These are phyloP conservation scores for Xerocomus potaroensis DNA, from an alignment of 768 basidiomycete genomes.

Conservation along the genomic window DNA sequence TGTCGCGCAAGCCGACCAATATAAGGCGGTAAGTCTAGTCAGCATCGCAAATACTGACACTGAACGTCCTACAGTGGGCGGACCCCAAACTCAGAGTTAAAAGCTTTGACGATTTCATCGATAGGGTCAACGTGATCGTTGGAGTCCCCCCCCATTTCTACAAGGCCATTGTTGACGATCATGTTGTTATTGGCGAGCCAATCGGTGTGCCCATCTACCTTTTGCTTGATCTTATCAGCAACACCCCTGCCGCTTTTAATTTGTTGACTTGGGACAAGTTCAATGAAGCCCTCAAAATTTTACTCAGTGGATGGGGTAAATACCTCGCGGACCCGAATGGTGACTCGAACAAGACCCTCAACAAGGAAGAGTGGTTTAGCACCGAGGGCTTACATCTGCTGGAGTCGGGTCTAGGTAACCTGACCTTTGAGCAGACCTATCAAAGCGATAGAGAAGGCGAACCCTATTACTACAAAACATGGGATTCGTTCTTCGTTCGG, in stretches of 20 bases:
- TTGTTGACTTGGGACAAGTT: neutral
- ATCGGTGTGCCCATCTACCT: neutral
- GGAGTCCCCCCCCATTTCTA: conserved; percentile 1
- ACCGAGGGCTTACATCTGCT: neutral
- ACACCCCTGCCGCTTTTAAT: neutral
- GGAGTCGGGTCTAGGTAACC: neutral
- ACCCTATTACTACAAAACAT: conserved; percentile 21
- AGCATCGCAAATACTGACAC: too few relatives aligned
- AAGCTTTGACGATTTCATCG: neutral
- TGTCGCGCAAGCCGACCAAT: neutral
- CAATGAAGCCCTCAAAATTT: neutral
- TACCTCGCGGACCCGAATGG: neutral
- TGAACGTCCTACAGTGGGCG: too few relatives aligned
- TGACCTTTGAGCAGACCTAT: neutral
- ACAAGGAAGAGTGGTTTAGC: neutral
- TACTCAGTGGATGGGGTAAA: neutral
- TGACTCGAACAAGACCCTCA: neutral
- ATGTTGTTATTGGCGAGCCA: neutral
- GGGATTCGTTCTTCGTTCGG: conserved; percentile 55
- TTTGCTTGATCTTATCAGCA: neutral
- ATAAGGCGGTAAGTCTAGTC: too few relatives aligned
- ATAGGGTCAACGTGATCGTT: neutral
- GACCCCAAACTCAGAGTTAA: neutral
- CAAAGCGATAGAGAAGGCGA: neutral
- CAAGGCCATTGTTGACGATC: neutral